A percentile compares a stretch with the other conserved stretches of the same genome.
These are phyloP conservation scores for Biscogniauxia mediterranea DNA, from an alignment of 2,329 filamentous ascomycete species.

Conservation along the genomic window DNA sequence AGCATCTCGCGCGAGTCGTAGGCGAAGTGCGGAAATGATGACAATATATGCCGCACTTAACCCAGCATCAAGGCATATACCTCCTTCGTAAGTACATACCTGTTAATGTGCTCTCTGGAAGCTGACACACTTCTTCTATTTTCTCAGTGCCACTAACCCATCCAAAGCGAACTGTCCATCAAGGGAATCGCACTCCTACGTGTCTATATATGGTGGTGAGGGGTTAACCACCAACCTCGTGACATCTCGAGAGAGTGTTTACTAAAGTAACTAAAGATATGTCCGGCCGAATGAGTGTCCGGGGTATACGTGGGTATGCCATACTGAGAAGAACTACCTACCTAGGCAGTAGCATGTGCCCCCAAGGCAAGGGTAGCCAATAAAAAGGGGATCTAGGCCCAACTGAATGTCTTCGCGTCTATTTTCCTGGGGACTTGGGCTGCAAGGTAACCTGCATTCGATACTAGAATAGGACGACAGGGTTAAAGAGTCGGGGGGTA, in stretches of 20 bases:
- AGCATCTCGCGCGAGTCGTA: slow-evolving; percentile 12
- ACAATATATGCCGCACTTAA: slow-evolving; percentile 20
- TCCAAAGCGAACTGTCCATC: too few relatives aligned
- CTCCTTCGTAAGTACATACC: background rate
- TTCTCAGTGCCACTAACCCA: too few relatives aligned
- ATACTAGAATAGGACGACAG: slow-evolving; percentile 18
- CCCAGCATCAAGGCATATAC: background rate
- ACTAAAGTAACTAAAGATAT: background rate
- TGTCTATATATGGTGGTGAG: background rate
- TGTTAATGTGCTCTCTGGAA: background rate
- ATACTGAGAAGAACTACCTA: background rate
- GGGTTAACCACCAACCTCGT: background rate
- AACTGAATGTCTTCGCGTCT: slow-evolving; percentile 4
- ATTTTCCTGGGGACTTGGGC: slow-evolving; percentile 23
- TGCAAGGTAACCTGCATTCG: slow-evolving; percentile 22
- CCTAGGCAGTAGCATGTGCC: background rate
- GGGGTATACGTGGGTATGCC: background rate
- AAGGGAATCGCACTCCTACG: slow-evolving; percentile 4
- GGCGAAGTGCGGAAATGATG: slow-evolving; percentile 8
- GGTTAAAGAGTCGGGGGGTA: slow-evolving; percentile 19
- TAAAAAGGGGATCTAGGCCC: slow-evolving; percentile 8
- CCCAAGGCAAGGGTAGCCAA: slow-evolving; percentile 6
- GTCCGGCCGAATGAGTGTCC: background rate
- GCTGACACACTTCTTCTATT: background rate
- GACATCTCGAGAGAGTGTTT: background rate